Base-by-base conservation (phyloP, 495 filamentous ascomycete species). In the Neurospora pannonica region DNA sequence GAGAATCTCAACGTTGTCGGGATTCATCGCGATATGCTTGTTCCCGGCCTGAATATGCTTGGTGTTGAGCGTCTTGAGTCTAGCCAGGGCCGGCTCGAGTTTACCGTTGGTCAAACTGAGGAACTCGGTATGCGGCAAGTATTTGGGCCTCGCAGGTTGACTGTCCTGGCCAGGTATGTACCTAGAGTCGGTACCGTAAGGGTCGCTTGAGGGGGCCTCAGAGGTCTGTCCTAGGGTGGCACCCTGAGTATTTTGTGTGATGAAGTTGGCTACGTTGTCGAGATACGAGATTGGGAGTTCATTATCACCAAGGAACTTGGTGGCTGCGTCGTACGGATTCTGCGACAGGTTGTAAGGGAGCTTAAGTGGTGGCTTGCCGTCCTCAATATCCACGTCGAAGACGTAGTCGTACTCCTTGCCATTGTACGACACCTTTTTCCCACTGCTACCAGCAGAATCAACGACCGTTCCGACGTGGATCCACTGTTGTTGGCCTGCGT, bases 321-420 rank as follows among this genome's bases (percentile, higher is more conserved):
- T 92, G 0, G 97, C 97, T 11, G 93, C 91, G 74, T 97, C 92
- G 80, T 97, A 98, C 3, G 94, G 94, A 79, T 98, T 98, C 80
- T 98, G 92, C 6, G 92, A 92, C 46, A 92, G 86, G 79, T 99
- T 98, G 80, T 93, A 98, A 2, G 97, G 95, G 38, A 99, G 86
- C 79, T 98, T 98, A 39, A 98, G 87, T 4, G 96, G 90, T 38
- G 97, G 97, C 76, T 95, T 94, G 43, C 96, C 97, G 75, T 98
- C 97, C 79, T 97, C 92, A 73, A 98, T 95, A 78, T 98, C 97
- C 36, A 99, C 96, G 79, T 98, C 95, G 76, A 98, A 99, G 70
- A 99, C 97, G 80, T 93, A 98, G 77, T 99, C 97, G 80, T 97
- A 99, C 72, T 97, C 93, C 80, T 95, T 90, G 31, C 97, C 97